Percentiles rank a stretch among this genome's conserved stretches.
Conservation (phyloP, 768 basidiomycete species). For the button mushroom (Agaricus bisporus) region DNA sequence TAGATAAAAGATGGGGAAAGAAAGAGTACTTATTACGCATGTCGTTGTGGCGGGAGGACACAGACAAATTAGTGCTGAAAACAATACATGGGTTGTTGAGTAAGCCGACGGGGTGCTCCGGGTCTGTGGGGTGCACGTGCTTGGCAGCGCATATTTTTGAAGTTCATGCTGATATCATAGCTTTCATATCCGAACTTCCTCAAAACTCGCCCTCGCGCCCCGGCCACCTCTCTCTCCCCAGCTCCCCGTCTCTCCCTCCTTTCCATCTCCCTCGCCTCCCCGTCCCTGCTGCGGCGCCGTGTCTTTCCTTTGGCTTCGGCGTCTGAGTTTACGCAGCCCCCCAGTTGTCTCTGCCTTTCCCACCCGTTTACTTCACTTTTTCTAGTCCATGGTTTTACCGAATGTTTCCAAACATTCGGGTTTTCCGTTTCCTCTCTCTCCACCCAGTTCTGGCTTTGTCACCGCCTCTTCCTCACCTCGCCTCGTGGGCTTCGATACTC, state of each 20-base stretch:
- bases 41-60: background rate
- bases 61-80: background rate
- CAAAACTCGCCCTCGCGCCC: too few species aligned
- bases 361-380: background rate
- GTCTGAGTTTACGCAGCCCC: background rate
- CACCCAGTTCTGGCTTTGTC: conserved; percentile 35
- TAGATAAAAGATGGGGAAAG: background rate
- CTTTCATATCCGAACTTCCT: background rate
- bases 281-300: background rate
- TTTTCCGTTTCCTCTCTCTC: conserved; percentile 41
- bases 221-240: background rate
- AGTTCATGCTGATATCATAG: conserved; percentile 9
- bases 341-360: background rate
- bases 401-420: conserved; percentile 20
- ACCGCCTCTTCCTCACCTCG: conserved; percentile 35
- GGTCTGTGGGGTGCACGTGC: conserved; percentile 10
- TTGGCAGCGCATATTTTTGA: background rate
- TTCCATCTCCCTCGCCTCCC: background rate
- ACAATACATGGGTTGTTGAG: background rate
- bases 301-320: background rate
- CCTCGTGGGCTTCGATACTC: conserved; percentile 18
- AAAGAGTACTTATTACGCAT: background rate
- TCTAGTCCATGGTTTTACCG: conserved; percentile 16
- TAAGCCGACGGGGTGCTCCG: conserved; percentile 6
- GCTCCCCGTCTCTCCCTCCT: background rate